phyloP scores from a whole-genome alignment of 805 yeast genomes.

The Zygotorulaspora chibaensis region DNA sequence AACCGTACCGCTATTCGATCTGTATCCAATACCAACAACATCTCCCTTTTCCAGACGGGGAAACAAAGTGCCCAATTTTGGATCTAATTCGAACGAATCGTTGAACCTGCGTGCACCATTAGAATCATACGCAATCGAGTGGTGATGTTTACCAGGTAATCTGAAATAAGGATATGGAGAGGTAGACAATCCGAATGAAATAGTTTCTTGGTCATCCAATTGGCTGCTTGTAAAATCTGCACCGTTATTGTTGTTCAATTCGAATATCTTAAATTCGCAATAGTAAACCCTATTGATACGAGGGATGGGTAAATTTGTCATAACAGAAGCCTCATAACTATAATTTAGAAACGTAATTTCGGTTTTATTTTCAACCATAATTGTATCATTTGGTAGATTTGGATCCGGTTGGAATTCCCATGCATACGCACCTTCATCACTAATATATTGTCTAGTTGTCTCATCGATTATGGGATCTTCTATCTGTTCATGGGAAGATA shows the following conservation, averaged over 20 bases:
- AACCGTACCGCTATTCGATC: slow-evolving; percentile 75
- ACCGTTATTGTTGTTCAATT: slow-evolving; percentile 45
- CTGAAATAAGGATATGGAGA: slow-evolving; percentile 92
- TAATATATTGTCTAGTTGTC: slow-evolving; percentile 47
- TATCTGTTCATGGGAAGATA: slow-evolving; percentile 16
- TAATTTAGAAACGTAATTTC: slow-evolving; percentile 55
- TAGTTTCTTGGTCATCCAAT: slow-evolving; percentile 39
- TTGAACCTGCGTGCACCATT: slow-evolving; percentile 75
- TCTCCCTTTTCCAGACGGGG: slow-evolving; percentile 76
- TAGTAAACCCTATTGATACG: slow-evolving; percentile 78
- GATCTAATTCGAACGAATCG: slow-evolving; percentile 58
- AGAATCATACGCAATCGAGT: slow-evolving; percentile 84
- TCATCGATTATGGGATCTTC: slow-evolving; percentile 36
- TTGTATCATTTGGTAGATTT: slow-evolving; percentile 51
- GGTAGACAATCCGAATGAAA: slow-evolving; percentile 78
- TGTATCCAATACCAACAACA: slow-evolving; percentile 87
- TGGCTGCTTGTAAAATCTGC: slow-evolving; percentile 6
- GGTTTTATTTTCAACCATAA: slow-evolving; percentile 58
- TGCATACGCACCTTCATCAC: slow-evolving; percentile 84
- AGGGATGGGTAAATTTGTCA: slow-evolving; percentile 83
- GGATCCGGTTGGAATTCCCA: slow-evolving; percentile 73
- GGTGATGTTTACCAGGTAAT: slow-evolving; percentile 85
- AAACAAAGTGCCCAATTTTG: slow-evolving; percentile 46
- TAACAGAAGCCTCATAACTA: slow-evolving; percentile 61
- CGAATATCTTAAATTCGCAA: slow-evolving; percentile 82